Evolutionary conservation across 306 rosid species (phyloP).

Genomic region (Quercus parvula): DNA sequence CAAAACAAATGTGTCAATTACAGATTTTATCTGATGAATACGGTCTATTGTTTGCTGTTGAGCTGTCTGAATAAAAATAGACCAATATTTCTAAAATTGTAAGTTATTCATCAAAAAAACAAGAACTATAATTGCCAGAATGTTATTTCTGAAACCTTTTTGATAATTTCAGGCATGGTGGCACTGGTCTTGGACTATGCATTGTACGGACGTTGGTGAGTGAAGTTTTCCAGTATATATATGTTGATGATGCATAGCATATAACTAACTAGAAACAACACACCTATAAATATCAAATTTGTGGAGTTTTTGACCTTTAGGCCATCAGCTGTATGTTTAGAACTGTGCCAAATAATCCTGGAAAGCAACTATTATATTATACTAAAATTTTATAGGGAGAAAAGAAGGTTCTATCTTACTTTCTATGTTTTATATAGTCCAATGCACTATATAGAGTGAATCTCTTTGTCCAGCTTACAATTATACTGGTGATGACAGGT

Average conservation of each 20-base stretch:
- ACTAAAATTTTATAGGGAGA: background rate
- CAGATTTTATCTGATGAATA: background rate
- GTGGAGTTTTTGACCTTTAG: background rate
- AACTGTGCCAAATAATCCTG: background rate
- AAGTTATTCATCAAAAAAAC: slow-evolving; percentile 14
- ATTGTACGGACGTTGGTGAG: slow-evolving; percentile 93
- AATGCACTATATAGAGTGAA: background rate
- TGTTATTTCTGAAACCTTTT: slow-evolving; percentile 1
- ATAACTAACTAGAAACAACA: background rate
- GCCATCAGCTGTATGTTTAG: slow-evolving; percentile 1
- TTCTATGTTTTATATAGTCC: slow-evolving; percentile 9
- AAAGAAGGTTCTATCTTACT: background rate
- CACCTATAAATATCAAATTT: background rate
- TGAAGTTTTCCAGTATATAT: slow-evolving; percentile 11
- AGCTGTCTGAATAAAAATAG: slow-evolving; percentile 6
- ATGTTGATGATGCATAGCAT: background rate
- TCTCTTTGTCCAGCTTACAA: slow-evolving; percentile 12
- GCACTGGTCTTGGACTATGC: slow-evolving; percentile 99
- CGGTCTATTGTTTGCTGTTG: background rate
- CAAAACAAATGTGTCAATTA: background rate
- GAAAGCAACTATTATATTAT: background rate
- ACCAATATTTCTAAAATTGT: slow-evolving; percentile 8
- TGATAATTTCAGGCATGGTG: slow-evolving; percentile 84
- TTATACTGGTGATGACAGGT: slow-evolving; percentile 48
- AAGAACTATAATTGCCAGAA: slow-evolving; percentile 2